These are phyloP conservation scores for Prunus yedoensis DNA, from an alignment of 331 rosid genomes.

Conservation along the genomic window DNA sequence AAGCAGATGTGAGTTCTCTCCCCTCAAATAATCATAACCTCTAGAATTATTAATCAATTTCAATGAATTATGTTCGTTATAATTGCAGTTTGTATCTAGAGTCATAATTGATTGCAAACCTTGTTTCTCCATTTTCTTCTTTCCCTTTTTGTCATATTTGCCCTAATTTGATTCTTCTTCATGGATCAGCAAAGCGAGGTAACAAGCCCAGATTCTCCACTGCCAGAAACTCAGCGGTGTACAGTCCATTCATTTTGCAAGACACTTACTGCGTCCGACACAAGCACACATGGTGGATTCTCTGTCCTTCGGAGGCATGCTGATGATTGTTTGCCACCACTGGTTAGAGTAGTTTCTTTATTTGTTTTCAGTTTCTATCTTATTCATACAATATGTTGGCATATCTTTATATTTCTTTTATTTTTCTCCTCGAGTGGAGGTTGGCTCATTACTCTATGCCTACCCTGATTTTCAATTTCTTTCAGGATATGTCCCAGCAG, in stretches of 20 bases:
- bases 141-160: constrained; percentile 10
- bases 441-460: constrained; percentile 1
- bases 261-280: constrained; percentile 98
- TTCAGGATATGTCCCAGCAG: constrained; percentile 98
- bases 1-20: constrained; percentile 61
- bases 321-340: constrained; percentile 92
- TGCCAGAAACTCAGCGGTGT: constrained; percentile 75
- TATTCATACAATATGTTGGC: not conserved
- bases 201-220: constrained; percentile 75
- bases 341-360: constrained; percentile 51
- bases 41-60: not conserved
- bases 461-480: constrained; percentile 23
- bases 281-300: constrained; percentile 97
- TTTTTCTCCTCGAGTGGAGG: not conserved
- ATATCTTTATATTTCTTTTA: not conserved
- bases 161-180: constrained; percentile 17
- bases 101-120: constrained; percentile 8
- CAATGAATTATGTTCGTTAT: not conserved
- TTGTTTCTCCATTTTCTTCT: constrained; percentile 3
- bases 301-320: constrained; percentile 98
- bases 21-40: not conserved
- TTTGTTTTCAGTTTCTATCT: not conserved
- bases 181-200: constrained; percentile 73
- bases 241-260: constrained; percentile 92
- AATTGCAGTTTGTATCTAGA: constrained; percentile 14